phyloP scores from a whole-genome alignment of 2,329 filamentous ascomycete species.

The Arthroderma sp. region DNA sequence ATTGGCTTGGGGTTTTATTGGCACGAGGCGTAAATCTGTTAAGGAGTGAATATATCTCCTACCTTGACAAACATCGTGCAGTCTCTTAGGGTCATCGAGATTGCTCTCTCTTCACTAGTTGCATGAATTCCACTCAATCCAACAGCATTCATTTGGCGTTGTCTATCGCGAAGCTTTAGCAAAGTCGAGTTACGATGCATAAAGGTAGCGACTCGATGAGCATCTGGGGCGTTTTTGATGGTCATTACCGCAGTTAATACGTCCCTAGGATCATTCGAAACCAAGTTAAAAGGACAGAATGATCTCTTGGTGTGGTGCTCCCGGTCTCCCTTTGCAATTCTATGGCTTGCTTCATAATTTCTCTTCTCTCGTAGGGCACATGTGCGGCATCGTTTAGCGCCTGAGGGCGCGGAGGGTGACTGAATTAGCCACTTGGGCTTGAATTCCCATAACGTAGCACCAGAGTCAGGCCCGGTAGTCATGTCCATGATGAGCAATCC shows the following conservation, averaged over 20 bases:
- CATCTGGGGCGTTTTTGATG: conserved; percentile 24
- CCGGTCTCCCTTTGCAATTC: conserved; percentile 19
- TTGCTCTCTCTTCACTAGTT: conserved; percentile 41
- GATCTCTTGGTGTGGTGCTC: conserved; percentile 18
- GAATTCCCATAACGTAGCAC: conserved; percentile 50
- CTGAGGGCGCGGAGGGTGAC: conserved; percentile 56
- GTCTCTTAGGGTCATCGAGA: conserved; percentile 71
- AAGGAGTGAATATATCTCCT: conserved; percentile 10
- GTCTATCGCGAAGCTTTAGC: conserved; percentile 25
- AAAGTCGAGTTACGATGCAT: conserved; percentile 27
- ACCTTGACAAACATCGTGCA: conserved; percentile 63
- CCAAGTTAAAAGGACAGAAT: conserved; percentile 56
- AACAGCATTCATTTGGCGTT: conserved; percentile 25
- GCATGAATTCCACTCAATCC: conserved; percentile 27
- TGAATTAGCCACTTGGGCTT: conserved; percentile 78
- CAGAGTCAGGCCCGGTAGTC: conserved; percentile 35
- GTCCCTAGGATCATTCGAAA: conserved; percentile 37
- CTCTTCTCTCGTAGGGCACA: conserved; percentile 51
- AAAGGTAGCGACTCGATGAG: conserved; percentile 29
- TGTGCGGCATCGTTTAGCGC: conserved; percentile 57
- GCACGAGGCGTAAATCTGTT: not conserved
- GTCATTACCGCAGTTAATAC: conserved; percentile 33
- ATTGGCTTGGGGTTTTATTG: conserved; percentile 2
- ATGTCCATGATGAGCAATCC: conserved; percentile 67
- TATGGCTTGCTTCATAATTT: conserved; percentile 26